Conservation (phyloP, 768 basidiomycete species). For the Dentipellis fragilis region DNA sequence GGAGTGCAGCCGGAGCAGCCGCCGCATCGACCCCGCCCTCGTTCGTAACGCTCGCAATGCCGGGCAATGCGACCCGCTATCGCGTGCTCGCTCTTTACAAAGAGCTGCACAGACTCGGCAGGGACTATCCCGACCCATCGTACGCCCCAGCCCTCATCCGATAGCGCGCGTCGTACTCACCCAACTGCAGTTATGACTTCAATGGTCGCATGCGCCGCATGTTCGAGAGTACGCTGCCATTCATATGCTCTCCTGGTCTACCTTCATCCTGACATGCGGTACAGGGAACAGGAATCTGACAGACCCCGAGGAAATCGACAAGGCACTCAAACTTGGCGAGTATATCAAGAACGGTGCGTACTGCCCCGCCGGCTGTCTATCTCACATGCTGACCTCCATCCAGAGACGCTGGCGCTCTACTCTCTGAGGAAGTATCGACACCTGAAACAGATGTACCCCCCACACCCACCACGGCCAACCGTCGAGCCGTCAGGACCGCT, state of each 20-base stretch:
- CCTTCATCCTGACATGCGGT: background rate
- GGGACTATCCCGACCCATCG: conserved; percentile 78
- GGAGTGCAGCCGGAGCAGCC: no score
- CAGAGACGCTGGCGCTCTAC: conserved; percentile 78
- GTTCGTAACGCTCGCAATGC: conserved; percentile 21
- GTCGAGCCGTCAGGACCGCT: no score
- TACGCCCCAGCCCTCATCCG: conserved; percentile 27
- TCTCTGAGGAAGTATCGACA: conserved; percentile 77
- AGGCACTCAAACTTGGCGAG: conserved; percentile 63
- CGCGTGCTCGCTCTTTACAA: conserved; percentile 72
- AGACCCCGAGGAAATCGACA: conserved; percentile 64
- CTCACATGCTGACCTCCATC: background rate
- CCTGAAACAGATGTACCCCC: conserved; percentile 59
- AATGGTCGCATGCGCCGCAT: conserved; percentile 59
- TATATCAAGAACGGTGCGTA: conserved; percentile 76
- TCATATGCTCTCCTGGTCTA: background rate
- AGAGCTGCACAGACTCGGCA: conserved; percentile 68
- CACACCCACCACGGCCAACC: background rate
- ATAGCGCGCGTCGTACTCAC: background rate
- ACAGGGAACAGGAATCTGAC: conserved; percentile 60
- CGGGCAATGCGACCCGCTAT: conserved; percentile 40
- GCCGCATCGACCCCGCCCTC: no score
- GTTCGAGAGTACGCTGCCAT: conserved; percentile 49
- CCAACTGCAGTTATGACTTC: conserved; percentile 56
- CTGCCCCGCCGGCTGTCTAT: background rate